Evolutionary conservation across 352 stramenopile species (phyloP).

Genomic region (Phytophthora tentaculata): DNA sequence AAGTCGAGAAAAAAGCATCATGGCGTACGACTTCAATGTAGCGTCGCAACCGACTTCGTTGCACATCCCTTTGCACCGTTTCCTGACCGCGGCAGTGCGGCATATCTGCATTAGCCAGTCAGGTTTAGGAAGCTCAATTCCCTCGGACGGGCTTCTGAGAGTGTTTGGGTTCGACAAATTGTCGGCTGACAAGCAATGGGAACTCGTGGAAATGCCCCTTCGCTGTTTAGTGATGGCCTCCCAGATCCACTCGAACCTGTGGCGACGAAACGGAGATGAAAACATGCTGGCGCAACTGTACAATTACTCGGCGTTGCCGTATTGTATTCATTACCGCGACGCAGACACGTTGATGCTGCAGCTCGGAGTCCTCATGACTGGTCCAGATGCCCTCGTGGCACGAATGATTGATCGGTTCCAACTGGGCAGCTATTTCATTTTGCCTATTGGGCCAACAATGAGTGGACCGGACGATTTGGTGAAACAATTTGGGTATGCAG

Average conservation of each 20-base stretch:
- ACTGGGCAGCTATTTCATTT: conserved; percentile 70
- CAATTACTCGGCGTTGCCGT: conserved; percentile 89
- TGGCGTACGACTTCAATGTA: conserved; percentile 75
- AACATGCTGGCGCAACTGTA: conserved; percentile 91
- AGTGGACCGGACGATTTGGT: conserved; percentile 17
- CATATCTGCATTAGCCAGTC: conserved; percentile 68
- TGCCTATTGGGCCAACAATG: conserved; percentile 18
- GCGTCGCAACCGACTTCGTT: conserved; percentile 66
- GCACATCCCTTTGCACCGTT: conserved; percentile 86
- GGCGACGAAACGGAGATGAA: conserved; percentile 88
- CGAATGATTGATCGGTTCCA: conserved; percentile 84
- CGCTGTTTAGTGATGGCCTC: conserved; percentile 86
- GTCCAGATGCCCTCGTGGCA: conserved; percentile 65
- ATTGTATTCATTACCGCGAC: conserved; percentile 89
- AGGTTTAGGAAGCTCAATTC: conserved; percentile 56
- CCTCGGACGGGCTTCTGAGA: conserved; percentile 51
- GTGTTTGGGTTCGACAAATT: conserved; percentile 70
- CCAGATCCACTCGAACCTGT: conserved; percentile 89
- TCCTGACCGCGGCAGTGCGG: conserved; percentile 72
- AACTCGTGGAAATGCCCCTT: conserved; percentile 82
- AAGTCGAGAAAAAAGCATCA: conserved; percentile 30
- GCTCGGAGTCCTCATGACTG: conserved; percentile 68
- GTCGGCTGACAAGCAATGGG: conserved; percentile 46
- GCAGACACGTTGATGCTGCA: conserved; percentile 84
- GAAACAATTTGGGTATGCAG: conserved; percentile 55